phyloP scores from a whole-genome alignment of 1,284 basidiomycete species.

The Sphagnurus paluster region DNA sequence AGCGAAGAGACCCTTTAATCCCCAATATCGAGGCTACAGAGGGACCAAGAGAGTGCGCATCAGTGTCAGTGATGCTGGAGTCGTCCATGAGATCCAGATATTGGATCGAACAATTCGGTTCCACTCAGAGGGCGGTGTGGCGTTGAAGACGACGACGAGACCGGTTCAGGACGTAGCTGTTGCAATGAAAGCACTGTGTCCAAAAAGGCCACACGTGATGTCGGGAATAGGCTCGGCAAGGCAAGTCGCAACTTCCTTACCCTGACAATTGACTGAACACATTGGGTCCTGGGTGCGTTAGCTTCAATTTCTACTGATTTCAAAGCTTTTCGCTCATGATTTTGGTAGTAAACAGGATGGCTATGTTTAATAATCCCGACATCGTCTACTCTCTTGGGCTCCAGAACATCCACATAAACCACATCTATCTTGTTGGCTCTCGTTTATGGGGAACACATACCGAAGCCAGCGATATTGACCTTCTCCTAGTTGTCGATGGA shows the following conservation, averaged over 20 bases:
- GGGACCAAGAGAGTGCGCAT: conserved; percentile 18
- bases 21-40: conserved; percentile 51
- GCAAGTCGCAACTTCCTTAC: too few relatives aligned
- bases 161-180: conserved; percentile 6
- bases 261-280: too few relatives aligned
- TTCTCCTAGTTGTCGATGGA: conserved; percentile 19
- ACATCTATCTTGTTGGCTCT: conserved; percentile 20
- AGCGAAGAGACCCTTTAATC: conserved; percentile 52
- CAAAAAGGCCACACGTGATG: conserved; percentile 17
- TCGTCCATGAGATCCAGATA: conserved; percentile 26
- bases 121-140: conserved; percentile 4
- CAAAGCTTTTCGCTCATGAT: not conserved
- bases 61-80: conserved; percentile 23
- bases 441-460: conserved; percentile 23
- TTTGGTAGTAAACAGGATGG: not conserved
- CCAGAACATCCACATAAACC: conserved; percentile 3
- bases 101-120: conserved; percentile 5
- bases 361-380: not conserved
- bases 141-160: conserved; percentile 3
- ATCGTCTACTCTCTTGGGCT: conserved; percentile 6
- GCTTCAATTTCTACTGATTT: too few relatives aligned
- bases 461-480: conserved; percentile 21
- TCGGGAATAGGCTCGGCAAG: not conserved
- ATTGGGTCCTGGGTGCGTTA: too few relatives aligned
- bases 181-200: conserved; percentile 5